Percentiles rank a stretch among this genome's conserved stretches.
phyloP scores from a whole-genome alignment of 179 eudicot genomes.

The Nepenthes alata region DNA sequence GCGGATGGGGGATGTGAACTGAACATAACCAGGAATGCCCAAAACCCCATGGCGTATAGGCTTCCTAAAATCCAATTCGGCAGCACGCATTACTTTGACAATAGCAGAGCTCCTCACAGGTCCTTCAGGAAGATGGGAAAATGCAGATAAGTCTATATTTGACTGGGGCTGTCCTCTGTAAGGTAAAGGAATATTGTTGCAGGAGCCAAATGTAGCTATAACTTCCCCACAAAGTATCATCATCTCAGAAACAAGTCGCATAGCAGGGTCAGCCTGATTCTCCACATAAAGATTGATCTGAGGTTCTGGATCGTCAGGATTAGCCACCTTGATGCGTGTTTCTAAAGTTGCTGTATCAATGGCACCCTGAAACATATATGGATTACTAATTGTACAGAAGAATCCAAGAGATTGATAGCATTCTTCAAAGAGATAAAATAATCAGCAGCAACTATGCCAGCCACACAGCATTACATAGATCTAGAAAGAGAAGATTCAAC shows the following conservation, averaged over 20 bases:
- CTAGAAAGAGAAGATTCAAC: background rate
- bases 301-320: conserved; percentile 90
- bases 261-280: conserved; percentile 78
- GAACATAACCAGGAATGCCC: conserved; percentile 97
- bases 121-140: conserved; percentile 94
- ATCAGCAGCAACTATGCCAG: background rate
- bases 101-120: conserved; percentile 75
- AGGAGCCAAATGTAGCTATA: conserved; percentile 73
- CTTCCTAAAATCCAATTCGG: conserved; percentile 82
- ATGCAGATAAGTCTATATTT: conserved; percentile 60
- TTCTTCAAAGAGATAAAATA: too few relatives aligned
- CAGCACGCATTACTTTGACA: conserved; percentile 74
- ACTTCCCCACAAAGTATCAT: conserved; percentile 98
- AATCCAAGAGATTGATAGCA: background rate
- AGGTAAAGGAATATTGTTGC: conserved; percentile 62
- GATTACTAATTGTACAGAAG: background rate
- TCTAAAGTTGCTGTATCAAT: conserved; percentile 68
- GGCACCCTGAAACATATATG: conserved; percentile 56
- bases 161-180: conserved; percentile 90
- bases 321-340: conserved; percentile 69
- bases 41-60: conserved; percentile 75
- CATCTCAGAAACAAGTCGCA: conserved; percentile 97
- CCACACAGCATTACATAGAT: background rate
- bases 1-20: conserved; percentile 97
- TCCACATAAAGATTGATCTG: conserved; percentile 74